Conservation (phyloP, 768 basidiomycete genomes). For the Tulasnella sp. region DNA sequence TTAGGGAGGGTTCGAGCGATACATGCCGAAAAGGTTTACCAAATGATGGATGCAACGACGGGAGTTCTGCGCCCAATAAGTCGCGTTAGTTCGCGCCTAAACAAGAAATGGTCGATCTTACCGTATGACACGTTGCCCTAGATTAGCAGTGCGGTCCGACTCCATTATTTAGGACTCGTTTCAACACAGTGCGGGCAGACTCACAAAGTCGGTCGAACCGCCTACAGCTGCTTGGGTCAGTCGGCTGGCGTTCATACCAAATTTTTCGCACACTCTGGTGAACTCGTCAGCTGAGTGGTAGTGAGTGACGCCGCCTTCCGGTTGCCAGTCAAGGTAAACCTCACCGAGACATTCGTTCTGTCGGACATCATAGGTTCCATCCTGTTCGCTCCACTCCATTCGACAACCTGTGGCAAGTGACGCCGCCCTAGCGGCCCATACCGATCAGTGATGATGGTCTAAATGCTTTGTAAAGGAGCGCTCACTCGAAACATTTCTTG, state of each 20-base stretch:
- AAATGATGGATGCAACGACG: slow-evolving; percentile 67
- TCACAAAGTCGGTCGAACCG: slow-evolving; percentile 78
- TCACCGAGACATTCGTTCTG: slow-evolving; percentile 61
- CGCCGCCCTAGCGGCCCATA: slow-evolving; percentile 19
- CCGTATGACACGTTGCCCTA: slow-evolving; percentile 55
- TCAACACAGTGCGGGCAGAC: slow-evolving; percentile 26
- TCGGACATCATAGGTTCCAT: slow-evolving; percentile 47
- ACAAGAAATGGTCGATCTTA: background rate
- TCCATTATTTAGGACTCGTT: background rate
- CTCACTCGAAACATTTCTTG: slow-evolving; percentile 63
- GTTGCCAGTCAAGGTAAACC: slow-evolving; percentile 30
- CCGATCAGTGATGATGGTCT: background rate
- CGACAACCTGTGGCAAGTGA: slow-evolving; percentile 52
- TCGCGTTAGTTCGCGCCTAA: background rate
- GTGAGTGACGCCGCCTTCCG: slow-evolving; percentile 31
- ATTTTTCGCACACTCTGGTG: slow-evolving; percentile 50
- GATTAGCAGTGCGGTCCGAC: background rate
- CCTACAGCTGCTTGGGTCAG: slow-evolving; percentile 61
- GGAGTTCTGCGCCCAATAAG: slow-evolving; percentile 34
- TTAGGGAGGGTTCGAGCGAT: background rate
- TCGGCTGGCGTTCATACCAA: slow-evolving; percentile 40
- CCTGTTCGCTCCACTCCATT: slow-evolving; percentile 36
- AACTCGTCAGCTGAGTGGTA: slow-evolving; percentile 52
- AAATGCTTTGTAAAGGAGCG: slow-evolving; percentile 18
- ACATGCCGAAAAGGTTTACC: slow-evolving; percentile 34